These are phyloP conservation scores for Calonectria hongkongensis DNA, from an alignment of 2,329 filamentous ascomycete genomes.

Conservation along the genomic window DNA sequence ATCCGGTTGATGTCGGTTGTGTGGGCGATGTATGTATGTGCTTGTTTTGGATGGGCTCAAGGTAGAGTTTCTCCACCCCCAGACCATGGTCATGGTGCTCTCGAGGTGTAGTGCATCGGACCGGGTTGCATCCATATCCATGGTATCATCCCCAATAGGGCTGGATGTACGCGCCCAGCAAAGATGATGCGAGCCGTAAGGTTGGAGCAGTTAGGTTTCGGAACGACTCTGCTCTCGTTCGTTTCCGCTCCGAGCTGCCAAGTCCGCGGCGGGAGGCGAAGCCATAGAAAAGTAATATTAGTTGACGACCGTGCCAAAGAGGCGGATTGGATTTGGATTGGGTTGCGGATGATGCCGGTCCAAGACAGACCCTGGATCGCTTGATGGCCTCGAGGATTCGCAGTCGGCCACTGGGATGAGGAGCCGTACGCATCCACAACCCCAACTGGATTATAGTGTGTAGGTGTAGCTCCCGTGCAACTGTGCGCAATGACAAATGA, in stretches of 20 bases:
- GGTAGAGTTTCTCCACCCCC: slow-evolving; percentile 27
- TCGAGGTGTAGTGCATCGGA: slow-evolving; percentile 22
- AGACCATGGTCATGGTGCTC: slow-evolving; percentile 20
- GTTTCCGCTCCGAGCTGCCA: not conserved
- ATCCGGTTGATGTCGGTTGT: slow-evolving; percentile 39
- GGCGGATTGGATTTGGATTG: not conserved
- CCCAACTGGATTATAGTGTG: not conserved
- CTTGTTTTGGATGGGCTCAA: not conserved
- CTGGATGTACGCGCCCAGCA: not conserved
- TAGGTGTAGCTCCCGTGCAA: not conserved
- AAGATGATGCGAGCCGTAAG: not conserved
- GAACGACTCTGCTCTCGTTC: not conserved
- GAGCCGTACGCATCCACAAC: slow-evolving; percentile 22
- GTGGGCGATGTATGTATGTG: not conserved
- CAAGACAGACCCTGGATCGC: not conserved
- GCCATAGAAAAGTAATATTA: not conserved
- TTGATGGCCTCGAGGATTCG: slow-evolving; percentile 23
- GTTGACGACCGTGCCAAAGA: not conserved
- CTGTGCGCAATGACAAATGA: slow-evolving; percentile 7
- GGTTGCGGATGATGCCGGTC: slow-evolving; percentile 23
- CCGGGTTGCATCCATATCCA: not conserved
- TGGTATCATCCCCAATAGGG: slow-evolving; percentile 22
- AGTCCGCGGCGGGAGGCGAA: not conserved
- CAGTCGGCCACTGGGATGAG: slow-evolving; percentile 24
- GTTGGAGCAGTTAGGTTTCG: not conserved